A percentile compares a stretch with the other conserved stretches of the same genome.
Conservation (phyloP, 1,284 basidiomycete species). For the Flammula alnicola region DNA sequence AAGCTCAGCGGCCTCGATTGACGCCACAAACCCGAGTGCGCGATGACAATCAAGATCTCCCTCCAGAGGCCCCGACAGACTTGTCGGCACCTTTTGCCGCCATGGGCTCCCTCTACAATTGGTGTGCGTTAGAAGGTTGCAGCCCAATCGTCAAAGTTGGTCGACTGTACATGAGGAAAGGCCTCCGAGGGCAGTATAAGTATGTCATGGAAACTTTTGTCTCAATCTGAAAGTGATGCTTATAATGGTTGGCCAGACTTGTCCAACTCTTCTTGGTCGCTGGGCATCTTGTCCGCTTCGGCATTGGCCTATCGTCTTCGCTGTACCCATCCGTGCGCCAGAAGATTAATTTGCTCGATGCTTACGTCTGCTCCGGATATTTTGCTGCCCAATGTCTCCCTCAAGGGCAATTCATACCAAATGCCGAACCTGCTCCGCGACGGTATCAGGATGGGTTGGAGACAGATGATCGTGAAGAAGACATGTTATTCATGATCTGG, state of each 20-base stretch:
- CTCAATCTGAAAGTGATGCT: slow-evolving; percentile 10
- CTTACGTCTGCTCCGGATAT: slow-evolving; percentile 79
- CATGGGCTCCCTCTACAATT: slow-evolving; percentile 72
- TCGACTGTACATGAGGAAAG: slow-evolving; percentile 69
- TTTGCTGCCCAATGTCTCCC: slow-evolving; percentile 71
- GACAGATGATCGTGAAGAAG: slow-evolving; percentile 76
- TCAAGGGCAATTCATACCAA: slow-evolving; percentile 60
- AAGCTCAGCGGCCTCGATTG: slow-evolving; percentile 56
- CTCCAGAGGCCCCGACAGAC: slow-evolving; percentile 55
- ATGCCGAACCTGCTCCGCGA: slow-evolving; percentile 56
- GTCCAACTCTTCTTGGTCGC: slow-evolving; percentile 70
- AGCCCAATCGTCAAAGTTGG: slow-evolving; percentile 74
- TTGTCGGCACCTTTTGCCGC: slow-evolving; percentile 57
- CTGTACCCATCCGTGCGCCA: slow-evolving; percentile 54
- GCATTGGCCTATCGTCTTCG: slow-evolving; percentile 53
- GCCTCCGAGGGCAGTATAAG: slow-evolving; percentile 73
- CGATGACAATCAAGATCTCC: slow-evolving; percentile 41
- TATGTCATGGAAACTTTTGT: slow-evolving; percentile 33
- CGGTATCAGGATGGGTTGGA: slow-evolving; percentile 82
- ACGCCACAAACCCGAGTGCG: slow-evolving; percentile 56
- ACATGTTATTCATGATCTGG: slow-evolving; percentile 75
- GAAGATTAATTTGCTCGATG: slow-evolving; percentile 69
- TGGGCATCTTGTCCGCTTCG: slow-evolving; percentile 69
- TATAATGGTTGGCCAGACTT: slow-evolving; percentile 45
- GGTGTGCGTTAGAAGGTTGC: slow-evolving; percentile 81